Percentiles rank a stretch among this genome's conserved stretches.
phyloP scores from a whole-genome alignment of 2,329 filamentous ascomycete genomes.

The Fusarium irregulare region DNA sequence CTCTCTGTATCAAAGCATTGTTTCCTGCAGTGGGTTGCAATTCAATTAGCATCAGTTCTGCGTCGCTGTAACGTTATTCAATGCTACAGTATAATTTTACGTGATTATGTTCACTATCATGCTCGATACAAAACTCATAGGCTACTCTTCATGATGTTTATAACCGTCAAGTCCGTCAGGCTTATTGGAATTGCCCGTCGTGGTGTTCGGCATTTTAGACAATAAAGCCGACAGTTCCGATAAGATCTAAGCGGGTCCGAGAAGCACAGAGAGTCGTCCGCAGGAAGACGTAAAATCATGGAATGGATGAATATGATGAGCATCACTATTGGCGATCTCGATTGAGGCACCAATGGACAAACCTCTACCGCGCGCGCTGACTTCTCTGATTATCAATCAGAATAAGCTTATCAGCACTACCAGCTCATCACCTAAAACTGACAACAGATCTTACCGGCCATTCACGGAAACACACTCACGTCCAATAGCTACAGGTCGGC shows the following conservation, averaged over 20 bases:
- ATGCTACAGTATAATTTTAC: fast-evolving
- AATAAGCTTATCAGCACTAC: neutral
- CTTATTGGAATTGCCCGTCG: neutral
- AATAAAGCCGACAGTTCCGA: neutral
- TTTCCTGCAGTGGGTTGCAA: neutral
- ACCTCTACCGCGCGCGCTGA: neutral
- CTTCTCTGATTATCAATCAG: neutral
- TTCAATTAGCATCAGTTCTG: neutral
- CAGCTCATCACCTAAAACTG: neutral
- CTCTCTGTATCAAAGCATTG: neutral
- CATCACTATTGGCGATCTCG: neutral
- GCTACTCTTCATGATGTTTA: neutral
- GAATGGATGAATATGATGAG: neutral
- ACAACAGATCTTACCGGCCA: neutral
- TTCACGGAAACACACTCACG: neutral
- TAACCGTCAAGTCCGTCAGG: neutral
- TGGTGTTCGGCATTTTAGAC: neutral
- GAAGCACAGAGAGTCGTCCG: neutral
- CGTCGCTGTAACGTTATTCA: neutral
- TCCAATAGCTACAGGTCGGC: too few species aligned
- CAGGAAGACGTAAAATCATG: neutral
- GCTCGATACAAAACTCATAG: neutral
- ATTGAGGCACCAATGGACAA: neutral
- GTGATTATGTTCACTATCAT: neutral
- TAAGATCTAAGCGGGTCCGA: neutral